phyloP scores from a whole-genome alignment of 441 rosid species.

The Syzygium syzygioides region DNA sequence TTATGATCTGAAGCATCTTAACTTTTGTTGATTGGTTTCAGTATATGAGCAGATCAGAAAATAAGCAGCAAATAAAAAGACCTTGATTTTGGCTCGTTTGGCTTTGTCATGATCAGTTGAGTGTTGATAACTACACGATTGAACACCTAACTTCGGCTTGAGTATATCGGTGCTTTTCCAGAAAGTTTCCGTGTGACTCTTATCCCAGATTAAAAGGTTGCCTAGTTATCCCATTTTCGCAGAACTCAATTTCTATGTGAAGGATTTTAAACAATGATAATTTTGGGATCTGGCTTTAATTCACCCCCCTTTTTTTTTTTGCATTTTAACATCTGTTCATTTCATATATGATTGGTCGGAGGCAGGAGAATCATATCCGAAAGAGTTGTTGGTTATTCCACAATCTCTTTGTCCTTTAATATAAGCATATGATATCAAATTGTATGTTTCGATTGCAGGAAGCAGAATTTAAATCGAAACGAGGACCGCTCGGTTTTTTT shows the following conservation, averaged over 20 bases:
- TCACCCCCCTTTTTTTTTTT: background rate
- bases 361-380: background rate
- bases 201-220: background rate
- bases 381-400: background rate
- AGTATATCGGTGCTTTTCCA: background rate
- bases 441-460: background rate
- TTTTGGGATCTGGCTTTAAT: background rate
- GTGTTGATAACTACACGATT: background rate
- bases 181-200: background rate
- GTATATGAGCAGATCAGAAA: background rate
- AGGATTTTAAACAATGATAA: background rate
- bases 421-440: background rate
- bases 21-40: background rate
- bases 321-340: background rate
- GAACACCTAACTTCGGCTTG: background rate
- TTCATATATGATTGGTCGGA: background rate
- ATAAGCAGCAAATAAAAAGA: background rate
- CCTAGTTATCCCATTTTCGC: background rate
- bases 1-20: background rate
- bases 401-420: background rate
- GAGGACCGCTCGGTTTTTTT: background rate
- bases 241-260: background rate
- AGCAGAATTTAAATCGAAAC: background rate
- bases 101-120: background rate
- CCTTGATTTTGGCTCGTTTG: background rate